These are phyloP conservation scores for Penicillium longicatenatum DNA, from an alignment of 495 filamentous ascomycete species.

Conservation along the genomic window DNA sequence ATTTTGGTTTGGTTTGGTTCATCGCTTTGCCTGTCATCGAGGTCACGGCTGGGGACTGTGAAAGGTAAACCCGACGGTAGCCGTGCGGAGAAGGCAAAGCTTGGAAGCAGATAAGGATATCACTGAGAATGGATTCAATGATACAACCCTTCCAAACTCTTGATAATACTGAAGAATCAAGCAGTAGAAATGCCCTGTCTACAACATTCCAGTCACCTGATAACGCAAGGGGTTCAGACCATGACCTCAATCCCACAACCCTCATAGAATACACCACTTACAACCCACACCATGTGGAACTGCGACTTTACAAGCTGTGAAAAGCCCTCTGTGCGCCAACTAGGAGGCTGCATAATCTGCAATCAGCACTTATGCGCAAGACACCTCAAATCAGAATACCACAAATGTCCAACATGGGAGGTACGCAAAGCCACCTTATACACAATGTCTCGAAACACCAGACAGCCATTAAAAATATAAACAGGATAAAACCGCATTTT, in stretches of 20 bases:
- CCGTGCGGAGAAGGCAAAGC: background rate
- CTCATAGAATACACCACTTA: background rate
- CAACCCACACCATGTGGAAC: conserved; percentile 19
- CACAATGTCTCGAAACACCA: background rate
- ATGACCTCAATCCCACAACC: background rate
- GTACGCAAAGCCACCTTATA: conserved; percentile 20
- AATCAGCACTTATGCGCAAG: conserved; percentile 34
- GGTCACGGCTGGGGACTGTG: background rate
- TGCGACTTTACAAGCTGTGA: conserved; percentile 34
- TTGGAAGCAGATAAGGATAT: background rate
- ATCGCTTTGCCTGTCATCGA: background rate
- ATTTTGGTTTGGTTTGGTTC: background rate
- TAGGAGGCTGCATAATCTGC: conserved; percentile 38
- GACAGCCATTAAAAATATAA: background rate
- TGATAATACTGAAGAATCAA: background rate
- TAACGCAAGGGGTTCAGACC: conserved; percentile 1
- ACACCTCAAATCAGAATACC: conserved; percentile 29
- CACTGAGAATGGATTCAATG: background rate
- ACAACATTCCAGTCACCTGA: background rate
- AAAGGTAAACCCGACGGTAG: background rate
- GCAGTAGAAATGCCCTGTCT: background rate
- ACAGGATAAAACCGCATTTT: conserved; percentile 33
- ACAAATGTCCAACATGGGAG: conserved; percentile 40
- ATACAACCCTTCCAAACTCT: background rate
- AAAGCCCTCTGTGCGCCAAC: conserved; percentile 30